Conservation (phyloP, 179 eudicot species). For the Actinidia polygama region DNA sequence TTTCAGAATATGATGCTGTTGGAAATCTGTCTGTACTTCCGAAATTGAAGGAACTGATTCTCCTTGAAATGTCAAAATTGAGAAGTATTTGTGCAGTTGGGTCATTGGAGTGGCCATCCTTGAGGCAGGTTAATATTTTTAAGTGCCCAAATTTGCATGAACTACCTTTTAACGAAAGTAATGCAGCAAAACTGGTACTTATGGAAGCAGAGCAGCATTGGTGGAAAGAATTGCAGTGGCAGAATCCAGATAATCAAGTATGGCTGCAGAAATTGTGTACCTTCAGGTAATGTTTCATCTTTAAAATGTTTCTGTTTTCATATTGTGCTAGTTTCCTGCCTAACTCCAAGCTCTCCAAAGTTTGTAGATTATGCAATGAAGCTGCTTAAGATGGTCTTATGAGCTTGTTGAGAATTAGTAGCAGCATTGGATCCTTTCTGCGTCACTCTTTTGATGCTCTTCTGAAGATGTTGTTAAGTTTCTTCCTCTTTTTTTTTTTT, state of each 20-base stretch:
- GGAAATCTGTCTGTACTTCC: not conserved
- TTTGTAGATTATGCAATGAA: not conserved
- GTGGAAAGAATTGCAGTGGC: conserved; percentile 4
- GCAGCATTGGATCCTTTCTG: no score
- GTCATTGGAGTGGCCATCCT: conserved; percentile 17
- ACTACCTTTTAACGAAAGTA: not conserved
- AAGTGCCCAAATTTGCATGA: not conserved
- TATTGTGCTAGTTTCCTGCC: not conserved
- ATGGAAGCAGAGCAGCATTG: conserved; percentile 2
- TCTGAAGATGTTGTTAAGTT: no score
- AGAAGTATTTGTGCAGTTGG: not conserved
- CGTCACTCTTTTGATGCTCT: no score
- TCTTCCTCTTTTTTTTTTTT: no score
- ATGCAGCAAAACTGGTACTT: not conserved
- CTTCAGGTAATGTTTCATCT: conserved; percentile 9
- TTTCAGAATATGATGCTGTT: not conserved
- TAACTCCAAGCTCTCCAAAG: not conserved
- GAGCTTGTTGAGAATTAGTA: not conserved
- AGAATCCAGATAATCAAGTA: not conserved
- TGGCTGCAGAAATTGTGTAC: not conserved
- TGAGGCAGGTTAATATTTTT: conserved; percentile 7
- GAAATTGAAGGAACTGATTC: not conserved
- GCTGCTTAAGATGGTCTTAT: not conserved
- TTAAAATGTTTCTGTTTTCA: not conserved
- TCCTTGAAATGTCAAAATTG: not conserved